These are phyloP conservation scores for Curvularia verruculosa DNA, from an alignment of 2,329 filamentous ascomycete species.

Conservation along the genomic window DNA sequence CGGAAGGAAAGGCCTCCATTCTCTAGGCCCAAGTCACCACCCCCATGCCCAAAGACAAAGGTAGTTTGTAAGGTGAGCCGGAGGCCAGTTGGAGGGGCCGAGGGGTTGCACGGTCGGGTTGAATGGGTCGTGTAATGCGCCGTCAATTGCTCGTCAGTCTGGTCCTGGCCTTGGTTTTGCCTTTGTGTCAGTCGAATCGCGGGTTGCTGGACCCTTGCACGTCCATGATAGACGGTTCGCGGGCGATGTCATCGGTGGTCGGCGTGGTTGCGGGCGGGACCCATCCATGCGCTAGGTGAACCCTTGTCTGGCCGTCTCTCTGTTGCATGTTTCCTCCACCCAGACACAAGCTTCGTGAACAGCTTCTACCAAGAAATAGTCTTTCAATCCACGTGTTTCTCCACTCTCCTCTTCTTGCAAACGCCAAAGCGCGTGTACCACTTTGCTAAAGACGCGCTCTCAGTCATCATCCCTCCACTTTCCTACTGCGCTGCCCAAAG, in stretches of 20 bases:
- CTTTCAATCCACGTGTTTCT: slow-evolving; percentile 7
- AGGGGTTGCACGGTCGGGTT: slow-evolving; percentile 13
- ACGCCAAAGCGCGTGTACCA: neutral
- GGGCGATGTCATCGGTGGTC: slow-evolving; percentile 12
- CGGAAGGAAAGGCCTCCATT: slow-evolving; percentile 81
- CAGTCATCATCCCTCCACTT: slow-evolving; percentile 17
- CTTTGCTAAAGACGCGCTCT: slow-evolving; percentile 1
- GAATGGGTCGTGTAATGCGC: slow-evolving; percentile 5
- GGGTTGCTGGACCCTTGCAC: slow-evolving; percentile 9
- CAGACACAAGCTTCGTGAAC: slow-evolving; percentile 12
- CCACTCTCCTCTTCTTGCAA: neutral
- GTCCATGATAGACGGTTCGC: slow-evolving; percentile 5
- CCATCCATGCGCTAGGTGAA: slow-evolving; percentile 9
- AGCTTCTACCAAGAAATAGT: slow-evolving; percentile 4
- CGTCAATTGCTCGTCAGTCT: neutral
- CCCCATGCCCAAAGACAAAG: slow-evolving; percentile 33
- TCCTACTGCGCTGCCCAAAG: slow-evolving; percentile 24
- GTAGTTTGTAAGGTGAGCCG: slow-evolving; percentile 3
- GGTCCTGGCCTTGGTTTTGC: neutral
- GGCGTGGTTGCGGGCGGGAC: slow-evolving; percentile 8
- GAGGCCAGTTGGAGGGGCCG: slow-evolving; percentile 6
- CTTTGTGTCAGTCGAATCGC: neutral
- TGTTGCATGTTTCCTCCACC: slow-evolving; percentile 8
- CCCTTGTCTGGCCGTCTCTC: slow-evolving; percentile 10
- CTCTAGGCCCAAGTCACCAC: slow-evolving; percentile 32